phyloP scores from a whole-genome alignment of 108 stramenopile species.

The Mediolabrus comicus region DNA sequence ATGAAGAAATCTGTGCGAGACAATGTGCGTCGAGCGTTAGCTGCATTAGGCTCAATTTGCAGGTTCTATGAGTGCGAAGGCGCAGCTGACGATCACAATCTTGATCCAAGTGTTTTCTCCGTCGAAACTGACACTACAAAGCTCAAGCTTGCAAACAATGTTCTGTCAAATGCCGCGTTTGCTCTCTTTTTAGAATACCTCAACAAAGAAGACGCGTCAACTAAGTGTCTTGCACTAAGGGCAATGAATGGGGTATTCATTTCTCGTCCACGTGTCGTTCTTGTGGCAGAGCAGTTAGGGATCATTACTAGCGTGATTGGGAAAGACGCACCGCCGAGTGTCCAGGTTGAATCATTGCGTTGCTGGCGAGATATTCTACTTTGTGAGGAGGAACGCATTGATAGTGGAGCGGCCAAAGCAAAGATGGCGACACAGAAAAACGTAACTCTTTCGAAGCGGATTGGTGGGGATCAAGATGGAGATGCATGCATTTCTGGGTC shows the following conservation, averaged over 20 bases:
- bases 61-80: conserved; percentile 42
- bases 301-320: conserved; percentile 60
- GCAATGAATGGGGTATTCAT: conserved; percentile 80
- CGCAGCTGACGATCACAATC: conserved; percentile 24
- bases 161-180: conserved; percentile 55
- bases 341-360: conserved; percentile 69
- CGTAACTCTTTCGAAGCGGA: conserved; percentile 72
- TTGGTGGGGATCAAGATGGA: conserved; percentile 87
- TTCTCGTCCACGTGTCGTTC: conserved; percentile 72
- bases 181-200: conserved; percentile 61
- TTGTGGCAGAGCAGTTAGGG: conserved; percentile 70
- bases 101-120: conserved; percentile 27
- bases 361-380: conserved; percentile 83
- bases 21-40: conserved; percentile 67
- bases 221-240: conserved; percentile 70
- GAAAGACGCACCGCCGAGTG: conserved; percentile 36
- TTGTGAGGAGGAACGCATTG: conserved; percentile 78
- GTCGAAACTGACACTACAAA: conserved; percentile 11
- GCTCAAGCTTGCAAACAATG: conserved; percentile 22
- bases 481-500: conserved; percentile 84
- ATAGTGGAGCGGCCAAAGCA: conserved; percentile 73
- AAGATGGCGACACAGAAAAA: conserved; percentile 70
- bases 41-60: conserved; percentile 77
- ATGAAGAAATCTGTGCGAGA: conserved; percentile 45
- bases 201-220: conserved; percentile 55